phyloP scores from a whole-genome alignment of 2,329 filamentous ascomycete genomes.

The Geosmithia putterillii region DNA sequence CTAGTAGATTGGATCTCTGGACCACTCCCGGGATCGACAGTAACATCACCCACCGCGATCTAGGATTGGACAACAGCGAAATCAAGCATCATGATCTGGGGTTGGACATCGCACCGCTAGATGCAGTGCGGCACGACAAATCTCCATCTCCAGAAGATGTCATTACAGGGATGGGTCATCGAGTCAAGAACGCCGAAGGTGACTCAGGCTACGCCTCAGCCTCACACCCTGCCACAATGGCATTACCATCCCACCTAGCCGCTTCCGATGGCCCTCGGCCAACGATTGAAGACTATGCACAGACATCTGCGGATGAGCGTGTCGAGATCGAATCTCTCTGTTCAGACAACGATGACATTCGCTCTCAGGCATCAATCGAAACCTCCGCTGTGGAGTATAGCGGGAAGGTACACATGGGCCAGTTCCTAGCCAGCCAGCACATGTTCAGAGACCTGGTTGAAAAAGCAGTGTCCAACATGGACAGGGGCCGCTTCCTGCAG shows the following conservation, averaged over 20 bases:
- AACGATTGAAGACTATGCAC: not conserved
- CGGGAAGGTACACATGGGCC: not conserved
- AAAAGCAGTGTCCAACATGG: not conserved
- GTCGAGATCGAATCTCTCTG: not conserved
- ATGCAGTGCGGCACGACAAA: too few species aligned
- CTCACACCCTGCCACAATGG: too few species aligned
- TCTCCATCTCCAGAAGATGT: too few species aligned
- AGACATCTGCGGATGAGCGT: not conserved
- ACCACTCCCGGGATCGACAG: constrained; percentile 19
- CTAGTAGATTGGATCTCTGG: constrained; percentile 23
- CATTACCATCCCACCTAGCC: not conserved
- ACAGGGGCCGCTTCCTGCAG: not conserved
- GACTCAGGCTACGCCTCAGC: not conserved
- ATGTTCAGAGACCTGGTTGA: not conserved
- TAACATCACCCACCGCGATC: too few species aligned
- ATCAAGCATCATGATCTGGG: too few species aligned
- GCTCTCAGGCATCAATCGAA: not conserved
- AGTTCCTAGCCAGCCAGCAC: not conserved
- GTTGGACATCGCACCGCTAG: too few species aligned
- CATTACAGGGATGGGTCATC: too few species aligned
- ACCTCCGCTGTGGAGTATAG: not conserved
- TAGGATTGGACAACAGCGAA: too few species aligned
- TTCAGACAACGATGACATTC: not conserved
- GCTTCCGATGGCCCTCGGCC: not conserved
- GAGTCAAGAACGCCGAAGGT: too few species aligned